These are phyloP conservation scores for Phytophthora litchii DNA, from an alignment of 352 stramenopile genomes.

Conservation along the genomic window DNA sequence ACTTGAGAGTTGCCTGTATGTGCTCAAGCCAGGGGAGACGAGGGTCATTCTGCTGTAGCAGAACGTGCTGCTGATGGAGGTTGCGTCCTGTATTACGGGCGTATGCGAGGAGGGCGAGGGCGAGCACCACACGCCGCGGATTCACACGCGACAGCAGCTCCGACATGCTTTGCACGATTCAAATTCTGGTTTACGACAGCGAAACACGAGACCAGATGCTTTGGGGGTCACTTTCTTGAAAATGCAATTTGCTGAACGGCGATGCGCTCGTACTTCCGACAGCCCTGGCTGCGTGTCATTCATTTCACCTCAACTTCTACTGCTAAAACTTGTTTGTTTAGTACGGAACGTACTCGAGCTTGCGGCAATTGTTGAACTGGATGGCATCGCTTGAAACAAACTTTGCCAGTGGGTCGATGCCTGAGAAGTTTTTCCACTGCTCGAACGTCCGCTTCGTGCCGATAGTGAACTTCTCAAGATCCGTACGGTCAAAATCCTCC, in stretches of 20 bases:
- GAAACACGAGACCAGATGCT: slow-evolving; percentile 2
- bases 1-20: slow-evolving; percentile 38
- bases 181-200: slow-evolving; percentile 20
- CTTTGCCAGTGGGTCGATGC: slow-evolving; percentile 74
- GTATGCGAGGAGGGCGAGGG: slow-evolving; percentile 29
- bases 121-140: slow-evolving; percentile 20
- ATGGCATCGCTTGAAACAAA: slow-evolving; percentile 51
- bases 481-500: slow-evolving; percentile 77
- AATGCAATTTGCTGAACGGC: slow-evolving; percentile 22
- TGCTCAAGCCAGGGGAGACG: slow-evolving; percentile 20
- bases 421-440: slow-evolving; percentile 83
- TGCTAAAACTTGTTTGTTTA: slow-evolving; percentile 7
- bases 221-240: background rate
- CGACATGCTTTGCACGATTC: slow-evolving; percentile 3
- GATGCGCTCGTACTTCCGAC: slow-evolving; percentile 13
- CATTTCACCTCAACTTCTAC: slow-evolving; percentile 1
- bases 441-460: slow-evolving; percentile 77
- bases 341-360: slow-evolving; percentile 76
- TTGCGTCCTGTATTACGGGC: slow-evolving; percentile 22
- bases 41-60: slow-evolving; percentile 30
- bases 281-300: slow-evolving; percentile 8
- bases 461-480: slow-evolving; percentile 70
- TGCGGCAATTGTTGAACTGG: slow-evolving; percentile 77
- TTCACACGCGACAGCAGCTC: slow-evolving; percentile 4
- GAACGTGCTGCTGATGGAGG: slow-evolving; percentile 26